Evolutionary conservation across 2,329 filamentous ascomycete genomes (phyloP), one percentile per base, ranked within the genome.

Genomic region (Camillea tinctor): DNA sequence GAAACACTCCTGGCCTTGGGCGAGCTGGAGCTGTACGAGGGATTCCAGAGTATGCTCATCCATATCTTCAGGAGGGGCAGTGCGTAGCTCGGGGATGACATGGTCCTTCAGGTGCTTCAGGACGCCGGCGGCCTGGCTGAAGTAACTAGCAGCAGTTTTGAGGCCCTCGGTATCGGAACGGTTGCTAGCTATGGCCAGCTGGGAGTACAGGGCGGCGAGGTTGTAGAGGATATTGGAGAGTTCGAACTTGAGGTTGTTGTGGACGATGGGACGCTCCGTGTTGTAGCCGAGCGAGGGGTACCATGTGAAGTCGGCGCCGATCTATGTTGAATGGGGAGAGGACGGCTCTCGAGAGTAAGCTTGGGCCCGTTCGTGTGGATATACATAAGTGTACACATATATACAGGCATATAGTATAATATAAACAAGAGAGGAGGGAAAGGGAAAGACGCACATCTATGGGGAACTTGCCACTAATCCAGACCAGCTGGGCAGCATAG

Each of bases 231-330:
- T 79, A 70, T 98, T 98, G 69, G 93, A 90, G 19, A 97, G 87
- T 78, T 99, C 95, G 78, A 94, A 89, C 67, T 88, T 85, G 70
- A 89, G 80, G 74, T 88, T 89, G 71, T 88, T 86, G 64, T 84
- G 83, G 30, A 85, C 81, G 58, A 87, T 79, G 23, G 92, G 90
- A 52, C 88, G 84, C 60, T 91, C 88, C 13, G 87, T 90, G 74
- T 96, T 94, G 75, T 97, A 97, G 56, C 94, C 95, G 59, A 98
- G 80, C 3, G 94, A 89, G 13, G 93, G 92, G 78, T 96, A 97
- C 95, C 95, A 99, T 2, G 91, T 90, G 71, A 99, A 99, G 61
- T 98, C 93, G 62, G 93, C 92, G 20, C 95, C 95, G 66, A 97
- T 92, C 90, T 93, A 69, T 64, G 44, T 53, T 19, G 40, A 50